Evolutionary conservation across 768 basidiomycete genomes (phyloP), one percentile per base, ranked within the genome.

Genomic region (Tylopilus subfusipes): DNA sequence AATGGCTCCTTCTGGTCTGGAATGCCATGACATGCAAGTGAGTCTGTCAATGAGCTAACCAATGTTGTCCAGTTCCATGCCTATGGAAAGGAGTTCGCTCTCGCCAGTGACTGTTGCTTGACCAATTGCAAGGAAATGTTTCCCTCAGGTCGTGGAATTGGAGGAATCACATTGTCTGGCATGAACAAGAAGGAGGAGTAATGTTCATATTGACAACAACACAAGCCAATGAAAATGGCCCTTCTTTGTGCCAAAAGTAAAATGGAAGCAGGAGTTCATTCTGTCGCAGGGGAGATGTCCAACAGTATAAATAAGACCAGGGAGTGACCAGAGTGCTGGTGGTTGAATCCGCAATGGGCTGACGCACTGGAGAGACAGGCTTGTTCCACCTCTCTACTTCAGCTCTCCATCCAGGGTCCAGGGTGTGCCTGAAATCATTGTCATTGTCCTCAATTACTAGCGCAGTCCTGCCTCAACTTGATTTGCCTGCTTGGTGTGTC

Each of bases 151-250:
- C n/a, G n/a, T n/a, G n/a, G n/a, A n/a, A n/a, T n/a, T n/a, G n/a
- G n/a, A n/a, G n/a, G n/a, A n/a, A n/a, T n/a, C n/a, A n/a, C n/a
- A n/a, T n/a, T n/a, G n/a, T n/a, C n/a, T n/a, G n/a, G n/a, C n/a
- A n/a, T n/a, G n/a, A n/a, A n/a, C n/a, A 73, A 22, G 73, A 74
- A 7, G 88, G 68, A 27, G 71, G 69, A 4, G 67, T 66, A 13
- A 90, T 76, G 27, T 75, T 74, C 60, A 83, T 78, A 69, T 92
- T 83, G 54, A 74, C 59, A 49, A 67, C 58, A 36, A 79, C 62
- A 14, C 27, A 55, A 34, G 42, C 24, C 5, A 45, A 42, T 36
- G 27, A 36, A 46, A 47, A 51, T 14, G 39, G n/a, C 4, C 34
- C 53, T 16, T 62, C 40, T 53, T 58, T 31, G 33, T 33, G 61